Base-by-base conservation (phyloP, 2,329 filamentous ascomycete species). In the Stachybotrys echinatus region DNA sequence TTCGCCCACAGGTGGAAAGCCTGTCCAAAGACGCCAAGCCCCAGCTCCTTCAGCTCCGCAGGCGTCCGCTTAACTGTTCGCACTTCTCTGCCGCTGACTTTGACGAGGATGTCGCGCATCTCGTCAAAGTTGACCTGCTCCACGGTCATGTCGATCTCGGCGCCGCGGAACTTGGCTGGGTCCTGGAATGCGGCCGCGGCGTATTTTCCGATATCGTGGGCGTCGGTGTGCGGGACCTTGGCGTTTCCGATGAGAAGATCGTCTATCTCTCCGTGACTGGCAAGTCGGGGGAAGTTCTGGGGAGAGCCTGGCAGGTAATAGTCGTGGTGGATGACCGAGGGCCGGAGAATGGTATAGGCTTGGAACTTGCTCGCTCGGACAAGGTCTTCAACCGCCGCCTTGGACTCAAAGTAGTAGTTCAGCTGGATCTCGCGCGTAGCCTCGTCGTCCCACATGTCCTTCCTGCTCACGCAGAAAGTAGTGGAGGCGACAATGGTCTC, bases 331-430 rank as follows among this genome's bases (percentile, higher is more conserved):
- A 68, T 59, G 23, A 65, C 51, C 0, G 55, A 57, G 0, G 67
- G 65, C 1, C 66, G 62, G 12, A 70, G 55, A 44, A 70, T 66
- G 0, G 66, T 68, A 53, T 67, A 67, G 6, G 58, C 49, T 8
- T 54, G 40, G 19, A 68, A 65, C 4, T 56, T 58, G 19, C 54
- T 60, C 1, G 12, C 20, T 6, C 61, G 63, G 2, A 69, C 62
- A 2, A 54, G 50, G 1, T 65, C 59, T 40, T 74, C 72, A 14
- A 73, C 61, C 0, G 55, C 52, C 1, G 63, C 56, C 57, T 74
- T 74, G 46, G 67, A 71, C 23, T 53, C 48, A 48, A 61, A 74
- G 52, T 74, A 69, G 0, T 18, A 52, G 34, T 45, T 47, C n/a
- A 69, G 52, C 0, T 42, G 10, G 5, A 43, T 17, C 12, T 55